Conservation (phyloP, 768 basidiomycete species). For the Russula sp. region DNA sequence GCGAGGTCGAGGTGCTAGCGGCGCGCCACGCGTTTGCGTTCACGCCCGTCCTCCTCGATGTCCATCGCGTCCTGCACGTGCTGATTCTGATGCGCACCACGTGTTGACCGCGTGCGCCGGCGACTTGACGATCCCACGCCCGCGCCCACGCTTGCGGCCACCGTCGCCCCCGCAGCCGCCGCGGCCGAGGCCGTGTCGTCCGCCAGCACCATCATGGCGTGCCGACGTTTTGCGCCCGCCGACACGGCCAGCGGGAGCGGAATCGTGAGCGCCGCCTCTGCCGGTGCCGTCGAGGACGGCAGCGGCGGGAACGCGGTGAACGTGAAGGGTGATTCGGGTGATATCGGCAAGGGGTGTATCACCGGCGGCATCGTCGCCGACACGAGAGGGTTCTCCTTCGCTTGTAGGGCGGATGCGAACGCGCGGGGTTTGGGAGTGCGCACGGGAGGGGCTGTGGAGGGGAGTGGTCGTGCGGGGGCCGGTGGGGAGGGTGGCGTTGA, state of each 20-base stretch:
- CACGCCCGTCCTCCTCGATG: conserved; percentile 67
- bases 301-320: conserved; percentile 26
- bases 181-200: conserved; percentile 43
- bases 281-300: conserved; percentile 22
- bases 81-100: conserved; percentile 35
- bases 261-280: conserved; percentile 18
- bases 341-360: conserved; percentile 16
- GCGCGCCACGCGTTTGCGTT: conserved; percentile 66
- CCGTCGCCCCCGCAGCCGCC: conserved; percentile 23
- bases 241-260: conserved; percentile 28
- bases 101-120: conserved; percentile 50
- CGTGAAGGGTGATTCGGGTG: conserved; percentile 20
- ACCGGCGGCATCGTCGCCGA: conserved; percentile 4
- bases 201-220: conserved; percentile 68
- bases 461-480: conserved; percentile 15
- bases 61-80: conserved; percentile 49
- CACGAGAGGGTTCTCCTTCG: conserved; percentile 11
- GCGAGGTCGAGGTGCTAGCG: conserved; percentile 35
- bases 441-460: conserved; percentile 14
- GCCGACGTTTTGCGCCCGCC: conserved; percentile 63
- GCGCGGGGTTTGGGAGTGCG: conserved; percentile 21
- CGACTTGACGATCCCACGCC: conserved; percentile 34
- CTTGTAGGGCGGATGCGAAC: conserved; percentile 12
- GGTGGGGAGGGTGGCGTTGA: conserved; percentile 29
- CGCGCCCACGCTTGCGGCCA: conserved; percentile 31